Evolutionary conservation across 2,329 filamentous ascomycete genomes (phyloP).

Genomic region (Fusarium redolens): DNA sequence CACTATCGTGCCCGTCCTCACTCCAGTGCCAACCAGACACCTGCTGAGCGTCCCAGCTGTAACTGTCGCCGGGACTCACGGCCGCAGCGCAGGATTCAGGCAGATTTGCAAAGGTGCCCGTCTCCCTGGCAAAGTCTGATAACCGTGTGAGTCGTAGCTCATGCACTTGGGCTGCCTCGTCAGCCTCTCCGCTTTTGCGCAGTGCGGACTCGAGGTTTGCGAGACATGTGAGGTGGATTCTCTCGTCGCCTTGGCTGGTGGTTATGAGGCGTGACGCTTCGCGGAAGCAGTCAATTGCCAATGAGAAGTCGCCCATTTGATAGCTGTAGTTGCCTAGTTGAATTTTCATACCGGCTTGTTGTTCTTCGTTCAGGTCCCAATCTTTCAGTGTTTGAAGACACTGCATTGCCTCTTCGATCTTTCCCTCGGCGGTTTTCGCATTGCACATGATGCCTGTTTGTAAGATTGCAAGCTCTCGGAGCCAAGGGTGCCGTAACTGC

Average conservation of each 20-base stretch:
- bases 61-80: slow-evolving; percentile 30
- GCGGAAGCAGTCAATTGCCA: slow-evolving; percentile 47
- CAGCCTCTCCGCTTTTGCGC: slow-evolving; percentile 35
- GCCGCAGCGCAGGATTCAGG: slow-evolving; percentile 30
- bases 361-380: slow-evolving; percentile 47
- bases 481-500: slow-evolving; percentile 46
- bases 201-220: slow-evolving; percentile 49
- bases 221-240: slow-evolving; percentile 48
- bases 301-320: slow-evolving; percentile 42
- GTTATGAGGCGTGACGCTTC: slow-evolving; percentile 46
- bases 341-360: slow-evolving; percentile 47
- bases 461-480: slow-evolving; percentile 48
- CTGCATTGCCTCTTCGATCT: slow-evolving; percentile 46
- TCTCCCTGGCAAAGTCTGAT: slow-evolving; percentile 46
- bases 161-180: slow-evolving; percentile 44
- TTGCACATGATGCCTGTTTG: slow-evolving; percentile 48
- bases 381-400: slow-evolving; percentile 45
- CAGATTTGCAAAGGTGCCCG: slow-evolving; percentile 39
- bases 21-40: slow-evolving; percentile 40
- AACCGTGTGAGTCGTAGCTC: slow-evolving; percentile 46
- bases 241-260: slow-evolving; percentile 46
- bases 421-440: slow-evolving; percentile 46
- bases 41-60: slow-evolving; percentile 32
- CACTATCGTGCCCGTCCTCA: slow-evolving; percentile 21
- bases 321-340: slow-evolving; percentile 50